These are phyloP conservation scores for Russula dissimulans DNA, from an alignment of 768 basidiomycete species.

Conservation along the genomic window DNA sequence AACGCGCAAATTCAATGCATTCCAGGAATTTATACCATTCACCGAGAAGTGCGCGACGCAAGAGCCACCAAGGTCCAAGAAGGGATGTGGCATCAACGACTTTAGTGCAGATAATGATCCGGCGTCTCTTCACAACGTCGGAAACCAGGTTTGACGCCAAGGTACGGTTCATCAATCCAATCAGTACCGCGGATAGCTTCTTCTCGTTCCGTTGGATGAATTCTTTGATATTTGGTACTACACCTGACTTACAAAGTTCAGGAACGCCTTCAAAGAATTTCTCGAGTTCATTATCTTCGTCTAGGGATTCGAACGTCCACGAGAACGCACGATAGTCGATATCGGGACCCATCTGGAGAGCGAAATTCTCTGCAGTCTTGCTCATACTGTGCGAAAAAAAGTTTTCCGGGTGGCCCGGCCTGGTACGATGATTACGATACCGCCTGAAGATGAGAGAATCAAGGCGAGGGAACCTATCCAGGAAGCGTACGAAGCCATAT, in stretches of 20 bases:
- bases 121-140: background rate
- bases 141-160: background rate
- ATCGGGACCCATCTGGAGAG: background rate
- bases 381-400: background rate
- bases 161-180: slow-evolving; percentile 6
- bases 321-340: background rate
- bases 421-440: background rate
- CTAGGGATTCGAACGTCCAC: slow-evolving; percentile 1
- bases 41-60: background rate
- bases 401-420: background rate
- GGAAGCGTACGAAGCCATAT: background rate
- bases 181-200: background rate
- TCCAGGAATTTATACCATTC: background rate
- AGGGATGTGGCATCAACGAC: background rate
- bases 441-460: background rate
- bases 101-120: slow-evolving; percentile 6
- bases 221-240: background rate
- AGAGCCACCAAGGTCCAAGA: slow-evolving; percentile 2
- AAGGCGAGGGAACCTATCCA: background rate
- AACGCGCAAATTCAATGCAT: slow-evolving; percentile 3
- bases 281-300: slow-evolving; percentile 5
- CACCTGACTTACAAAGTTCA: background rate
- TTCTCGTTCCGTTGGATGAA: background rate
- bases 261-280: slow-evolving; percentile 10
- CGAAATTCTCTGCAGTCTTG: background rate